phyloP scores from a whole-genome alignment of 2,329 filamentous ascomycete species.

The Neoscytalidium dimidiatum region DNA sequence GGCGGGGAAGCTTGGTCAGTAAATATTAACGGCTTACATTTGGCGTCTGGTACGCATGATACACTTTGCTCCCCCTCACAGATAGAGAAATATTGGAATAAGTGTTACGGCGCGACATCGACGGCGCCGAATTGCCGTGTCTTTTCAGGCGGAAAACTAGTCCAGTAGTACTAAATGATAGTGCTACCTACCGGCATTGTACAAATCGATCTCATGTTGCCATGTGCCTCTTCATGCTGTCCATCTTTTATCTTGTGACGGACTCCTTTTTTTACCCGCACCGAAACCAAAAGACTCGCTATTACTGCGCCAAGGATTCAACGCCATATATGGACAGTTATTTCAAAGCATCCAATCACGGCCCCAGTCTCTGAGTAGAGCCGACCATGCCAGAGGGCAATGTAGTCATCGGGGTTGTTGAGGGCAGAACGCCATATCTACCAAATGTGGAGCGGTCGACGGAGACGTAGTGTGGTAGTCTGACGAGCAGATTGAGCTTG shows the following conservation, averaged over 20 bases:
- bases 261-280: neutral
- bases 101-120: no score
- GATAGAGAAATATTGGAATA: no score
- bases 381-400: neutral
- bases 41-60: no score
- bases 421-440: slow-evolving; percentile 82
- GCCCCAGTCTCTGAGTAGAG: slow-evolving; percentile 5
- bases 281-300: neutral
- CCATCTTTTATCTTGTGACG: neutral
- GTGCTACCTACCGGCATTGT: neutral
- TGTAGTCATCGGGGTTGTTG: slow-evolving; percentile 21
- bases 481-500: slow-evolving; percentile 80
- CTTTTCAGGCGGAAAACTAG: neutral
- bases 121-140: no score
- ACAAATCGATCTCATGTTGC: neutral
- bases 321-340: neutral
- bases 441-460: slow-evolving; percentile 96
- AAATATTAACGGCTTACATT: no score
- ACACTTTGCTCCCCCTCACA: no score
- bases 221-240: slow-evolving; percentile 7
- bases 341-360: neutral
- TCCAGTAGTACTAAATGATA: neutral
- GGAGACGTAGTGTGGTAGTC: slow-evolving; percentile 88
- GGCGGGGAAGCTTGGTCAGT: no score
- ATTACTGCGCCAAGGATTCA: neutral